Conservation (phyloP, 345 rosid species). For the Trapa bicornis region DNA sequence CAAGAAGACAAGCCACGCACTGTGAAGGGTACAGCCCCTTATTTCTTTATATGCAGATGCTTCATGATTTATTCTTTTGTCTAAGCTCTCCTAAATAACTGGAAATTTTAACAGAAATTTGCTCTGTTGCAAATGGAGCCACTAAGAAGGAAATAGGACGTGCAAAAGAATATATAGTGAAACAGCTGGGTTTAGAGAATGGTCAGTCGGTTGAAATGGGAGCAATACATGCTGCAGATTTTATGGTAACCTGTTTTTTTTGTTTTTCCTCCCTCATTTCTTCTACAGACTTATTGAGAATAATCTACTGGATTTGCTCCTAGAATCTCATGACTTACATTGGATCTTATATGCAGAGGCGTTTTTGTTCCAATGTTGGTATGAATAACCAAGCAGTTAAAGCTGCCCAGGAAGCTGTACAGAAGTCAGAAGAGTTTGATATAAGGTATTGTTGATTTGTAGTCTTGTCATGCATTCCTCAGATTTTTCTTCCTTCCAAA, state of each 20-base stretch:
- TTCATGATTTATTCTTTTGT: constrained; percentile 35
- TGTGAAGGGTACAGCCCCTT: constrained; percentile 83
- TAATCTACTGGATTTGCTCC: not conserved
- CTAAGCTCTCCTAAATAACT: constrained; percentile 50
- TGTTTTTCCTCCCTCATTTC: not conserved
- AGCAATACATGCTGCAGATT: constrained; percentile 95
- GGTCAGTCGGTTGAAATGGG: constrained; percentile 96
- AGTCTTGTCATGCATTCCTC: not conserved
- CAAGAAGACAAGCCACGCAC: constrained; percentile 99
- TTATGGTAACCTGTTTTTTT: constrained; percentile 44
- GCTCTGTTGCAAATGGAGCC: constrained; percentile 98
- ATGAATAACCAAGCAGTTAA: constrained; percentile 88
- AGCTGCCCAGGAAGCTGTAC: constrained; percentile 96
- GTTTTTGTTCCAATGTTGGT: constrained; percentile 94
- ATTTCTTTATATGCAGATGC: constrained; percentile 45
- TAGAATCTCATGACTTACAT: constrained; percentile 3
- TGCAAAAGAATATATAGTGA: constrained; percentile 96
- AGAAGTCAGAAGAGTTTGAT: constrained; percentile 91
- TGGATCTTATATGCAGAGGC: constrained; percentile 40
- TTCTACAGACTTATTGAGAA: not conserved
- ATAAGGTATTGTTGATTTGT: constrained; percentile 44
- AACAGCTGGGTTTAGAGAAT: constrained; percentile 83
- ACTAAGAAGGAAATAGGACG: constrained; percentile 98
- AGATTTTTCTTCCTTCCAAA: not conserved
- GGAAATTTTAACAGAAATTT: constrained; percentile 72